Percentiles rank a stretch among this genome's conserved stretches.
phyloP scores from a whole-genome alignment of 352 stramenopile species.

The Albugo laibachii region DNA sequence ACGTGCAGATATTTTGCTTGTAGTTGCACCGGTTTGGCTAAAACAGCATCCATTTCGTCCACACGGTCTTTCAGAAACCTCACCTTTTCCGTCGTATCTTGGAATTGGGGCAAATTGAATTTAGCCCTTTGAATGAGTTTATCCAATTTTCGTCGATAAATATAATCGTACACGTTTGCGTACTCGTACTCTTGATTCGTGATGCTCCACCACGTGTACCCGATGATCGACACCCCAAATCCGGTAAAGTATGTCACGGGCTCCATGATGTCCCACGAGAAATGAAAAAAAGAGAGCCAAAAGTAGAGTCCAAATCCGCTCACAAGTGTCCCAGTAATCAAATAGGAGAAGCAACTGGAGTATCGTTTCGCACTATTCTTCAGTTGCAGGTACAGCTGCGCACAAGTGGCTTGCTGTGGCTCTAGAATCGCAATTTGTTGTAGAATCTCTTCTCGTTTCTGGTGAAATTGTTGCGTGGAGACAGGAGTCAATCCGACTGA shows the following conservation, averaged over 20 bases:
- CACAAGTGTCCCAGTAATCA: conserved; percentile 21
- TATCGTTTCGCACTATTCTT: conserved; percentile 34
- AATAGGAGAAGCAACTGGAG: conserved; percentile 29
- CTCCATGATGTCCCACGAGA: conserved; percentile 83
- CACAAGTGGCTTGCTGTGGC: conserved; percentile 39
- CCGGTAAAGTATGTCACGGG: conserved; percentile 79
- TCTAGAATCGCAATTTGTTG: conserved; percentile 45
- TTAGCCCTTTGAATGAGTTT: conserved; percentile 31
- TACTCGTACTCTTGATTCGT: conserved; percentile 80
- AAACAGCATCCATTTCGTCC: conserved; percentile 29
- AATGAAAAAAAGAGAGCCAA: conserved; percentile 76
- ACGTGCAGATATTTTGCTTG: conserved; percentile 32
- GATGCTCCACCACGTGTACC: conserved; percentile 68
- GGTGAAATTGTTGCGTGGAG: conserved; percentile 40
- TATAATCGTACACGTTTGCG: conserved; percentile 73
- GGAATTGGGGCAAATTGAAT: conserved; percentile 32
- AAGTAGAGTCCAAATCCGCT: conserved; percentile 72
- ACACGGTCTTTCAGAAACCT: conserved; percentile 16
- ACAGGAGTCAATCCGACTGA: conserved; percentile 50
- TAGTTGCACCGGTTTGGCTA: conserved; percentile 37
- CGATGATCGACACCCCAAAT: conserved; percentile 54
- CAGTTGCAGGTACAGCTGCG: conserved; percentile 40
- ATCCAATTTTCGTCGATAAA: conserved; percentile 40
- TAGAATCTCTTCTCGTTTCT: conserved; percentile 38
- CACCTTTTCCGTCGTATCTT: conserved; percentile 21